Conservation (phyloP, 108 stramenopile genomes). For the Cylindrotheca fusiformis region DNA sequence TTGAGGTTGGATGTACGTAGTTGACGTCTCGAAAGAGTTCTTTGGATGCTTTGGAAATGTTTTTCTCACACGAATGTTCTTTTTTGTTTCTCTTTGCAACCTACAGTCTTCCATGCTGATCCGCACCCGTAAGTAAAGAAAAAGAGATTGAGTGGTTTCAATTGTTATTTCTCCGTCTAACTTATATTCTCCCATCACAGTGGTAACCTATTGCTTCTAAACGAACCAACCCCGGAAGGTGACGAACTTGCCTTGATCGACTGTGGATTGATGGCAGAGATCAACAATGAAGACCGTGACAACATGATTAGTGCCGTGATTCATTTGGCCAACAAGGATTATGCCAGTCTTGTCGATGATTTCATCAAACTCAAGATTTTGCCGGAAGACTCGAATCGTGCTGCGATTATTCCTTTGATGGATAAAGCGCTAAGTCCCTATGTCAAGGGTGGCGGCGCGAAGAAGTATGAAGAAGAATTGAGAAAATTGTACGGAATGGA, state of each 20-base stretch:
- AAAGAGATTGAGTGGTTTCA: too few relatives aligned
- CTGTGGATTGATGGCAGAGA: constrained; percentile 85
- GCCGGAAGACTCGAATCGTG: constrained; percentile 73
- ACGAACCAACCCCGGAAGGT: constrained; percentile 67
- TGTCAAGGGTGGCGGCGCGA: constrained; percentile 89
- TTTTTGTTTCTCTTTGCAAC: not conserved
- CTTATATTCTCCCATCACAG: too few relatives aligned
- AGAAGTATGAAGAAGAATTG: constrained; percentile 84
- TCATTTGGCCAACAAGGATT: constrained; percentile 90
- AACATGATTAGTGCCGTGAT: constrained; percentile 86
- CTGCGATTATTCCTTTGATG: constrained; percentile 84
- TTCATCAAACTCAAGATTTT: constrained; percentile 83
- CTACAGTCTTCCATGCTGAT: constrained; percentile 26
- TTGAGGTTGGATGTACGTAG: constrained; percentile 49
- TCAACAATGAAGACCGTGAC: constrained; percentile 69
- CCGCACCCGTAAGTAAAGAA: too few relatives aligned
- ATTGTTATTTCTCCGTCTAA: too few relatives aligned
- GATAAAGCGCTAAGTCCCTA: constrained; percentile 91
- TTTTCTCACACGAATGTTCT: not conserved
- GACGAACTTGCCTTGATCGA: constrained; percentile 79
- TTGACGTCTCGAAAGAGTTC: not conserved
- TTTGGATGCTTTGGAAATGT: constrained; percentile 4
- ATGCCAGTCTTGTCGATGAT: constrained; percentile 84
- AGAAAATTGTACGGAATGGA: constrained; percentile 85
- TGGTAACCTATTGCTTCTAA: constrained; percentile 71